These are phyloP conservation scores for Spergularia azorica DNA, from an alignment of 179 eudicot genomes.

Conservation along the genomic window DNA sequence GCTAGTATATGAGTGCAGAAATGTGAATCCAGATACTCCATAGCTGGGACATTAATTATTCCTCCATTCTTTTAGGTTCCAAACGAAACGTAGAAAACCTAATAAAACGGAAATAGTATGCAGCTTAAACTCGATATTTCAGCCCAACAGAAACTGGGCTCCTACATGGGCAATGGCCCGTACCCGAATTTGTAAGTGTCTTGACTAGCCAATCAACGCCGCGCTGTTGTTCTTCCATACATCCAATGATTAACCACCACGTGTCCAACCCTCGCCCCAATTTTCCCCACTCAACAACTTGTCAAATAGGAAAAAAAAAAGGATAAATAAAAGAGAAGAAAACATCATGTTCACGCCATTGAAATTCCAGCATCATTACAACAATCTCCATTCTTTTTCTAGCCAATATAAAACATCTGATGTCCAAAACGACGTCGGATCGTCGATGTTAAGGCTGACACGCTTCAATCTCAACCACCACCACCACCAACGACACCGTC, in stretches of 20 bases:
- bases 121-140: too few species aligned
- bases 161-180: too few species aligned
- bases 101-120: too few species aligned
- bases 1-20: too few species aligned
- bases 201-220: too few species aligned
- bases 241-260: constrained; percentile 1
- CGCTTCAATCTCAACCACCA: constrained; percentile 18
- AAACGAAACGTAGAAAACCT: too few species aligned
- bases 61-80: too few species aligned
- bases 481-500: neutral
- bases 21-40: too few species aligned
- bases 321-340: neutral
- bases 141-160: too few species aligned
- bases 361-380: constrained; percentile 3
- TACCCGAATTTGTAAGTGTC: too few species aligned
- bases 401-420: neutral
- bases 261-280: neutral
- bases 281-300: neutral
- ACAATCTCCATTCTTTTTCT: neutral
- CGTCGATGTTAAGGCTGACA: constrained; percentile 17
- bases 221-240: too few species aligned
- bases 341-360: constrained; percentile 15
- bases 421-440: constrained; percentile 7
- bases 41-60: too few species aligned
- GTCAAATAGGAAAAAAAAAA: neutral